Conservation (phyloP, 2,329 filamentous ascomycete species). For the Ophiocordyceps camponoti-saundersi region DNA sequence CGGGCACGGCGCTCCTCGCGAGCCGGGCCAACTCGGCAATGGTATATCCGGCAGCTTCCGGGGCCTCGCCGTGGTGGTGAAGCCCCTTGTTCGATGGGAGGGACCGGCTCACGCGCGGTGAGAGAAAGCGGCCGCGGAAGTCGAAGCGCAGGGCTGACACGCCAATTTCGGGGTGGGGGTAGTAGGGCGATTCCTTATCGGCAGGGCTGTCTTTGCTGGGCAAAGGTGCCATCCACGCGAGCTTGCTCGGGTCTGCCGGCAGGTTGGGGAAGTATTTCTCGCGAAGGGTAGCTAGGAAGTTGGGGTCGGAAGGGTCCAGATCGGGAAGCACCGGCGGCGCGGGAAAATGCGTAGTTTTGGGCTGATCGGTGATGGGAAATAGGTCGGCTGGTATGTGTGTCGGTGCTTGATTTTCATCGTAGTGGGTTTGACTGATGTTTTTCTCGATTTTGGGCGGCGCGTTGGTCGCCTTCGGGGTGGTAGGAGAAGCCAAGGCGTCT, state of each 20-base stretch:
- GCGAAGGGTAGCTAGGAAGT: constrained; percentile 75
- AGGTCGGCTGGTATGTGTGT: constrained; percentile 22
- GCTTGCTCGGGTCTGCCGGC: constrained; percentile 65
- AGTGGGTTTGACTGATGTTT: constrained; percentile 5
- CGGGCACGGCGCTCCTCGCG: constrained; percentile 64
- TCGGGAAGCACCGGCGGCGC: constrained; percentile 39
- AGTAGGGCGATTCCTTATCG: constrained; percentile 61
- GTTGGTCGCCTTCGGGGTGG: too few relatives aligned
- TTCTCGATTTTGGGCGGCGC: not conserved
- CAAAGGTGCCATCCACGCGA: constrained; percentile 77
- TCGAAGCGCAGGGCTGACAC: constrained; percentile 74
- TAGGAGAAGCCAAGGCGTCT: not conserved
- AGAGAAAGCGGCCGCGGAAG: constrained; percentile 64
- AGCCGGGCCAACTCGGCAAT: constrained; percentile 71
- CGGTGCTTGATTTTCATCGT: constrained; percentile 26
- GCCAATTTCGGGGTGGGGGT: constrained; percentile 57
- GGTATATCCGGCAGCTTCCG: constrained; percentile 88
- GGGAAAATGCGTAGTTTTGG: constrained; percentile 44
- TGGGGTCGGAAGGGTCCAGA: constrained; percentile 66
- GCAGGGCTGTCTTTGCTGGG: constrained; percentile 46
- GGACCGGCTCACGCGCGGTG: constrained; percentile 55
- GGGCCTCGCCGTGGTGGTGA: constrained; percentile 85
- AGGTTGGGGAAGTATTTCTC: constrained; percentile 86
- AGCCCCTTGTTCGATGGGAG: constrained; percentile 67
- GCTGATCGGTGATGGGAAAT: constrained; percentile 21